A percentile compares a stretch with the other conserved stretches of the same genome.
These are phyloP conservation scores for Aspergillus phoenicis DNA, from an alignment of 2,329 filamentous ascomycete genomes.

Conservation along the genomic window DNA sequence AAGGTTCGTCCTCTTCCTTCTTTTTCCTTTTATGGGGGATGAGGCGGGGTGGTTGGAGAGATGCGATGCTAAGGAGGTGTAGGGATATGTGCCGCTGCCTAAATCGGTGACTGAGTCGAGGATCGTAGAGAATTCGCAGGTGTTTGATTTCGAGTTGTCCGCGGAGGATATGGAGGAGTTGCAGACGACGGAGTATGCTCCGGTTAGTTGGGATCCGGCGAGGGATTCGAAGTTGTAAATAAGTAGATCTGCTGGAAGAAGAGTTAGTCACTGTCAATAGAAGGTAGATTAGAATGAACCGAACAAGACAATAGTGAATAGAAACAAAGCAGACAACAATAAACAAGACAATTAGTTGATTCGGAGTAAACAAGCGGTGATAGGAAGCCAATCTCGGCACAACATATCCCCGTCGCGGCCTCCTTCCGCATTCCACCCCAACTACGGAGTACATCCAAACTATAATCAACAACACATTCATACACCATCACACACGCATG, in stretches of 20 bases:
- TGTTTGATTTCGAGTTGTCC: constrained; percentile 64
- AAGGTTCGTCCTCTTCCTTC: constrained; percentile 43
- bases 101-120: constrained; percentile 63
- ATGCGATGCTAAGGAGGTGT: not conserved
- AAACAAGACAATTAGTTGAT: not conserved
- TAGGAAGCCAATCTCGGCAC: constrained; percentile 25
- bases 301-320: too few species aligned
- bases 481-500: not conserved
- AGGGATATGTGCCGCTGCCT: constrained; percentile 64
- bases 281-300: not conserved
- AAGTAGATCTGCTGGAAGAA: not conserved
- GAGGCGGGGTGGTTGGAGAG: not conserved
- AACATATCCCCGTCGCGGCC: constrained; percentile 33
- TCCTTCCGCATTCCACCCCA: not conserved
- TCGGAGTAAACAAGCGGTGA: not conserved
- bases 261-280: not conserved
- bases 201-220: constrained; percentile 61
- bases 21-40: not conserved
- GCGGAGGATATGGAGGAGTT: constrained; percentile 61
- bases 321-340: too few species aligned
- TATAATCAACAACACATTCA: not conserved
- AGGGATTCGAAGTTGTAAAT: constrained; percentile 30
- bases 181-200: constrained; percentile 58
- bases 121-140: constrained; percentile 62
- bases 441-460: not conserved